Evolutionary conservation across 1,284 basidiomycete genomes (phyloP).

Genomic region (Testicularia cyperi): DNA sequence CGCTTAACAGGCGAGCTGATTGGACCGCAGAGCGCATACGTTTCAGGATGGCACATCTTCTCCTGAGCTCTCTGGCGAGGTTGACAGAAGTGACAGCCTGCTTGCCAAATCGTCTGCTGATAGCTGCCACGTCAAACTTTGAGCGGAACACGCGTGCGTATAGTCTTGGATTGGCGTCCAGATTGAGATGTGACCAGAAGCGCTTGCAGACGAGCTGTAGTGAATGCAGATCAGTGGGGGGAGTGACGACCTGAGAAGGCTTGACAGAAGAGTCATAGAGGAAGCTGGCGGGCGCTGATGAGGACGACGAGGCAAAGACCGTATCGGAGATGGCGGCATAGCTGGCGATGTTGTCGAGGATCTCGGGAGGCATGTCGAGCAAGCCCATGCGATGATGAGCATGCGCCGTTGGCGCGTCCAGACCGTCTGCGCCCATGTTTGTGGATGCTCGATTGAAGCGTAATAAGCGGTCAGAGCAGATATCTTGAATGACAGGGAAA

Average conservation of each 20-base stretch:
- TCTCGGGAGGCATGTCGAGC: slow-evolving; percentile 48
- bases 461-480: too few species aligned
- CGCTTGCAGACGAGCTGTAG: slow-evolving; percentile 42
- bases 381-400: too few species aligned
- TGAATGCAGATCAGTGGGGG: slow-evolving; percentile 36
- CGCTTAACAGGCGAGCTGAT: background rate
- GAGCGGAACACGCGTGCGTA: slow-evolving; percentile 49
- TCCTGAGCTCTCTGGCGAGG: slow-evolving; percentile 39
- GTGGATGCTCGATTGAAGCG: too few species aligned
- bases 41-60: slow-evolving; percentile 42
- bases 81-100: slow-evolving; percentile 24
- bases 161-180: slow-evolving; percentile 39
- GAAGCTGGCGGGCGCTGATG: slow-evolving; percentile 19
- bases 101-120: slow-evolving; percentile 41
- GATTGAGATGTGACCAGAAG: slow-evolving; percentile 35
- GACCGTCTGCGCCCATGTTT: too few species aligned
- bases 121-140: slow-evolving; percentile 51
- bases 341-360: slow-evolving; percentile 44
- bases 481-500: too few species aligned
- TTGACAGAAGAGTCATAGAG: slow-evolving; percentile 21
- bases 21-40: slow-evolving; percentile 33
- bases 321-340: slow-evolving; percentile 25
- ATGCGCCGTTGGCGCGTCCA: too few species aligned
- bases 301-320: slow-evolving; percentile 12
- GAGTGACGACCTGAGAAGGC: slow-evolving; percentile 21